Evolutionary conservation across 225 moss, liverwort and hornwort genomes (phyloP).

Genomic region (Marchantia paleacea): DNA sequence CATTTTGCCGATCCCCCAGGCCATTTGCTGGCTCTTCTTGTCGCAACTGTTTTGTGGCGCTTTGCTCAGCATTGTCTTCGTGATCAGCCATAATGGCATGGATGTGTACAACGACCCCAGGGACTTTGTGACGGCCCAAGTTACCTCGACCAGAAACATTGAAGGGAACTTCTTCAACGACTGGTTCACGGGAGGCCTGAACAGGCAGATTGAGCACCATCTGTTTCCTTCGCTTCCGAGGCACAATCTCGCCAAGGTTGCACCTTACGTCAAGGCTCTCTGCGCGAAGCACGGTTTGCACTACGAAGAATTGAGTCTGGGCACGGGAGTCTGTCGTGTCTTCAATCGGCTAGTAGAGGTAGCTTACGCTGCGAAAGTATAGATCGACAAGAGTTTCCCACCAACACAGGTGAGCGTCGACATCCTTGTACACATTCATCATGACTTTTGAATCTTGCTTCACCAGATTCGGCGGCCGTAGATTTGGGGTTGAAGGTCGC

Average conservation of each 20-base stretch:
- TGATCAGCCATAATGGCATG: slow-evolving; percentile 97
- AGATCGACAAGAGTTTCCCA: slow-evolving; percentile 5
- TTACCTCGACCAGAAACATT: slow-evolving; percentile 73
- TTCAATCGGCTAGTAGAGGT: slow-evolving; percentile 71
- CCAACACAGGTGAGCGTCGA: slow-evolving; percentile 8
- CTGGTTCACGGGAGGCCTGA: slow-evolving; percentile 97
- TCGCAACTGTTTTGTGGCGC: slow-evolving; percentile 69
- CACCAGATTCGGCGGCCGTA: not conserved
- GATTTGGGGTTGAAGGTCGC: not conserved
- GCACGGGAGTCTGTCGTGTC: slow-evolving; percentile 58
- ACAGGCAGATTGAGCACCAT: slow-evolving; percentile 97
- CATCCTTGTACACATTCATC: not conserved
- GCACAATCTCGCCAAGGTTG: slow-evolving; percentile 81
- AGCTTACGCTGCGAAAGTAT: slow-evolving; percentile 60
- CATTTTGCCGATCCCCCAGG: slow-evolving; percentile 55
- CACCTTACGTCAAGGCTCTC: slow-evolving; percentile 63
- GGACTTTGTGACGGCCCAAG: slow-evolving; percentile 85
- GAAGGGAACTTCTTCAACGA: slow-evolving; percentile 79
- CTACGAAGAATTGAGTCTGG: slow-evolving; percentile 78
- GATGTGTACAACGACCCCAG: slow-evolving; percentile 87
- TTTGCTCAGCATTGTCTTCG: slow-evolving; percentile 84
- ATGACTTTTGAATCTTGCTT: not conserved
- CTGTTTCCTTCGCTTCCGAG: slow-evolving; percentile 86
- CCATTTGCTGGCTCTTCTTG: slow-evolving; percentile 66
- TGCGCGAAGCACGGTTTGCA: slow-evolving; percentile 80